Percentiles rank a stretch among this genome's conserved stretches.
Conservation (phyloP, 2,329 filamentous ascomycete species). For the Myriosclerotinia curreyana region DNA sequence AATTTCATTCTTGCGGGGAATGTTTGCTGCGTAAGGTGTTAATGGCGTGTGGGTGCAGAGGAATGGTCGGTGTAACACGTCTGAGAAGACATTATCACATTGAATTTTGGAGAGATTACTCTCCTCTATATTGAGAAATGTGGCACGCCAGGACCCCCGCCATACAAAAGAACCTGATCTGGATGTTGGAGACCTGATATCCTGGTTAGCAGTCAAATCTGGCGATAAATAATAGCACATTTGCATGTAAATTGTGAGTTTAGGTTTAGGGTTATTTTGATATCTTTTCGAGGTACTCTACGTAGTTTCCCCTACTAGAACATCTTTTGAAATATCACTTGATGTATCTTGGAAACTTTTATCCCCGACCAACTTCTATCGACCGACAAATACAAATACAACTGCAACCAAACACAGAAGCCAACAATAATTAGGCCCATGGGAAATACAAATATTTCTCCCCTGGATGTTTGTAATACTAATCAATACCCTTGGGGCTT, state of each 20-base stretch:
- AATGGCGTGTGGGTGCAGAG: slow-evolving; percentile 77
- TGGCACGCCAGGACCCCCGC: slow-evolving; percentile 82
- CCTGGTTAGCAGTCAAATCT: slow-evolving; percentile 23
- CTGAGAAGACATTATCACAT: slow-evolving; percentile 81
- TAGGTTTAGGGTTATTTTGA: neutral
- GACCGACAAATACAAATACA: neutral
- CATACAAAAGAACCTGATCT: slow-evolving; percentile 48
- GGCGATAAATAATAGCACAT: neutral
- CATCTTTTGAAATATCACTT: neutral
- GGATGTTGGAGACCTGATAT: slow-evolving; percentile 33
- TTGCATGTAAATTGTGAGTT: neutral
- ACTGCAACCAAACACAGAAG: neutral
- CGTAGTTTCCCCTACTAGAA: neutral
- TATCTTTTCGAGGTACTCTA: slow-evolving; percentile 10
- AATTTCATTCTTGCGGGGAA: slow-evolving; percentile 73
- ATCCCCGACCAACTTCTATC: neutral
- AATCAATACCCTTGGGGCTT: neutral
- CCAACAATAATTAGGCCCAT: neutral
- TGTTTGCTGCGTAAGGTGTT: slow-evolving; percentile 62
- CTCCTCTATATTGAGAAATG: slow-evolving; percentile 60
- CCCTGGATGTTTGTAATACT: neutral
- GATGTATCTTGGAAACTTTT: neutral
- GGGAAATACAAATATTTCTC: neutral
- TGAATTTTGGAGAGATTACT: slow-evolving; percentile 56
- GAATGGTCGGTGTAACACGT: slow-evolving; percentile 85